A percentile compares a stretch with the other conserved stretches of the same genome.
Evolutionary conservation across 495 filamentous ascomycete genomes (phyloP).

Genomic region (Tuber aestivum): DNA sequence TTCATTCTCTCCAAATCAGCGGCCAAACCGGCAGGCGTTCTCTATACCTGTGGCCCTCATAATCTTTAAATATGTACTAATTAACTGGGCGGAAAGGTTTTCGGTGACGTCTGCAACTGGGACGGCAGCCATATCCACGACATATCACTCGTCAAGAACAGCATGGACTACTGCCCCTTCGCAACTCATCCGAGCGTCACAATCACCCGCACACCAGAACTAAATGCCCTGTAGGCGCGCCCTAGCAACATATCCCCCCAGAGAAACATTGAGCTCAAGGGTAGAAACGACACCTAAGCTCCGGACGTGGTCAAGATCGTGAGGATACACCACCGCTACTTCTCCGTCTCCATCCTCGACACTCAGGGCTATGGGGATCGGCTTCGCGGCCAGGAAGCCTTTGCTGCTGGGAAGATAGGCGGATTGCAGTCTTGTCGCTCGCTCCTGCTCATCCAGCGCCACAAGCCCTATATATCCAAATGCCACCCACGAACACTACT

Average conservation of each 20-base stretch:
- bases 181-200: slow-evolving; percentile 14
- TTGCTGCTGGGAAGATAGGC: slow-evolving; percentile 56
- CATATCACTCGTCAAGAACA: slow-evolving; percentile 13
- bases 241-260: slow-evolving; percentile 45
- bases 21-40: slow-evolving; percentile 11
- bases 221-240: slow-evolving; percentile 47
- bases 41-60: neutral
- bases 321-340: slow-evolving; percentile 62
- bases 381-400: slow-evolving; percentile 57
- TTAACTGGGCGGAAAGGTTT: slow-evolving; percentile 9
- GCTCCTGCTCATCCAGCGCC: slow-evolving; percentile 17
- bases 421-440: slow-evolving; percentile 14
- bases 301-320: slow-evolving; percentile 58
- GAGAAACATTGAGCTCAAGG: slow-evolving; percentile 38
- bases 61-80: neutral
- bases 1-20: slow-evolving; percentile 17
- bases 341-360: slow-evolving; percentile 60
- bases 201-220: slow-evolving; percentile 20
- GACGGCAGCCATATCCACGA: slow-evolving; percentile 28
- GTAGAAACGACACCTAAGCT: slow-evolving; percentile 24
- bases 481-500: slow-evolving; percentile 27
- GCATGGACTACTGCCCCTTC: slow-evolving; percentile 19
- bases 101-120: slow-evolving; percentile 22
- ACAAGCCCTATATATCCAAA: slow-evolving; percentile 29
- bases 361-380: slow-evolving; percentile 60